These are phyloP conservation scores for Macrotyloma uniflorum DNA, from an alignment of 306 rosid genomes.

Conservation along the genomic window DNA sequence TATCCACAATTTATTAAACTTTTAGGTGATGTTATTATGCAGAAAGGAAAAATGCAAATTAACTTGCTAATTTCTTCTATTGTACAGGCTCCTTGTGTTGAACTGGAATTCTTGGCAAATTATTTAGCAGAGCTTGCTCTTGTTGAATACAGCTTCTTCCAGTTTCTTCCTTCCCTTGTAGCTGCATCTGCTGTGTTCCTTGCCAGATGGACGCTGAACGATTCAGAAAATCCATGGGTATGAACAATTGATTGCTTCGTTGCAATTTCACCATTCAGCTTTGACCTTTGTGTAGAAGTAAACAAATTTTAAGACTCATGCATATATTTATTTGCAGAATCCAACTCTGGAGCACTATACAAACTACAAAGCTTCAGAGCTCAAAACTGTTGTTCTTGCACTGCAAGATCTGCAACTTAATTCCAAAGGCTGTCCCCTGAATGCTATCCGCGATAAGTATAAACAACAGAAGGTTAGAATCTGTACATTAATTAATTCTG, in stretches of 20 bases:
- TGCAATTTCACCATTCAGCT: background rate
- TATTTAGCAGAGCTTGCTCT: constrained; percentile 85
- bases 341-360: constrained; percentile 75
- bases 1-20: background rate
- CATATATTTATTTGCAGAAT: constrained; percentile 59
- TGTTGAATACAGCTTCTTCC: constrained; percentile 67
- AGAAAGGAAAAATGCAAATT: constrained; percentile 6
- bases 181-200: constrained; percentile 89
- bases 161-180: constrained; percentile 72
- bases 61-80: background rate
- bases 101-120: constrained; percentile 74
- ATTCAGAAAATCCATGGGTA: constrained; percentile 86
- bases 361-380: constrained; percentile 64
- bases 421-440: constrained; percentile 55
- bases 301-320: constrained; percentile 20
- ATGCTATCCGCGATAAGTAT: constrained; percentile 74
- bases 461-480: constrained; percentile 60
- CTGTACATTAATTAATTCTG: background rate
- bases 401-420: constrained; percentile 69
- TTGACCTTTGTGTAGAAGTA: background rate
- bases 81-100: constrained; percentile 58
- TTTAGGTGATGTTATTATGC: background rate
- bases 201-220: constrained; percentile 80
- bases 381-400: constrained; percentile 67
- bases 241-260: constrained; percentile 30